Evolutionary conservation across 2,329 filamentous ascomycete genomes (phyloP), one percentile per base, ranked within the genome.

Genomic region (Paracoccidioides lutzii): DNA sequence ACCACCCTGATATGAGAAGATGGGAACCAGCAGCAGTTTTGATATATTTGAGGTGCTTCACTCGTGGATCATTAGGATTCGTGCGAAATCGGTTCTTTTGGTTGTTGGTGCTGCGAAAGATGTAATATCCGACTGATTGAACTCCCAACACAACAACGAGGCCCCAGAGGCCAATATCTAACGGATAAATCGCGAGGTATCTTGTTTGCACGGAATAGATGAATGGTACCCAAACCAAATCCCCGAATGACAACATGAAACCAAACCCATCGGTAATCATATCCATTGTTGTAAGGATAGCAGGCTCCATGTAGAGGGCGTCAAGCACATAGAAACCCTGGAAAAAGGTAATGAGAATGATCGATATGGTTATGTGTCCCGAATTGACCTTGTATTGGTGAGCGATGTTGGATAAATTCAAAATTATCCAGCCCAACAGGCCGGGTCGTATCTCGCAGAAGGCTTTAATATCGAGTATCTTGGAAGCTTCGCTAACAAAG

Each of bases 61-160:
- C 82, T 37, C 78, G 78, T 0, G 90, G 87, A 66, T 95, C 88
- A 37, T 84, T 76, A 33, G 90, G 90, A 69, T 96, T 82, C 40
- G 82, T 94, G 57, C 93, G 84, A 82, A 97, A 97, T 30, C 81
- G 80, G 73, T 96, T 95, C 82, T 97, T 97, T 75, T 96, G 84
- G 71, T 82, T 88, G 78, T 97, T 97, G 68, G 88, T 83, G n/a
- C 85, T 78, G 57, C 91, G 90, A 83, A 97, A 97, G 69, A 95
- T 90, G 69, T 81, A 85, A 73, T 91, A 95, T n/a, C 89, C 90
- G 1, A 80, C 67, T 0, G 76, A 76, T 54, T 91, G 83, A 12
- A 94, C 77, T 3, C 77, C 78, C 33, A 87, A 70, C 52, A 93
- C 84, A 8, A 76, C 78, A 0, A 78, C 71, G 12, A 88, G 76